These are phyloP conservation scores for Boletus subluridellus DNA, from an alignment of 1,284 basidiomycete species.

Conservation along the genomic window DNA sequence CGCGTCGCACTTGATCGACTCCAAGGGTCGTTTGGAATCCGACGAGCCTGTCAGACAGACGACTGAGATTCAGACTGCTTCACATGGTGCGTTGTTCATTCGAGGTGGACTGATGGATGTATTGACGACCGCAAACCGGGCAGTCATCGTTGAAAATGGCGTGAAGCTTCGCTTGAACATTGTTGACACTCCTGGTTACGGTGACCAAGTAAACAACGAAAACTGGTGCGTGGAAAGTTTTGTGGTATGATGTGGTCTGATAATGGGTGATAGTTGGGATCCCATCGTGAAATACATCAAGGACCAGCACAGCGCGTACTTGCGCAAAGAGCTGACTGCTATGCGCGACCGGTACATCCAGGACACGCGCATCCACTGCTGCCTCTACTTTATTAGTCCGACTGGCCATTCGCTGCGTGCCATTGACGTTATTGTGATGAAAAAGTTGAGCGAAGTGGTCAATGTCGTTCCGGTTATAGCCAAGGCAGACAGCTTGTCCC, in stretches of 20 bases:
- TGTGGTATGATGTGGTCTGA: slow-evolving; percentile 1
- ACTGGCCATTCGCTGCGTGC: slow-evolving; percentile 90
- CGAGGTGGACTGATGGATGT: background rate
- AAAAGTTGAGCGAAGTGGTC: slow-evolving; percentile 97
- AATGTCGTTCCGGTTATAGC: slow-evolving; percentile 99
- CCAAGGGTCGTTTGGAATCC: slow-evolving; percentile 87
- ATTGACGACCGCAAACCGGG: slow-evolving; percentile 3
- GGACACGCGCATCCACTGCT: slow-evolving; percentile 98
- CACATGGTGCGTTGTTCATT: slow-evolving; percentile 69
- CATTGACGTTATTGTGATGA: slow-evolving; percentile 98
- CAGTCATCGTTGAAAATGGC: slow-evolving; percentile 95
- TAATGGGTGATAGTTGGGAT: slow-evolving; percentile 73
- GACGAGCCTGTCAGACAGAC: slow-evolving; percentile 90
- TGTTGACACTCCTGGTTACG: slow-evolving; percentile 98
- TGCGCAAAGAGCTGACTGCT: slow-evolving; percentile 97
- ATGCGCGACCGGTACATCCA: slow-evolving; percentile 98
- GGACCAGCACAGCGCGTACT: slow-evolving; percentile 98
- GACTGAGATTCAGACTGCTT: slow-evolving; percentile 93
- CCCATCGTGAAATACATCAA: slow-evolving; percentile 98
- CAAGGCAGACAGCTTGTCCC: slow-evolving; percentile 93
- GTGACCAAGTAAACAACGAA: slow-evolving; percentile 99
- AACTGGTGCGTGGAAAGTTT: slow-evolving; percentile 67
- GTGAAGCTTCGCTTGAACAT: slow-evolving; percentile 96
- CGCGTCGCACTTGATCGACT: slow-evolving; percentile 95
- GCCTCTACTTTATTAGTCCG: slow-evolving; percentile 97